Conservation (phyloP, 176 grass and related monocot species). For the Tuctoria greenei region DNA sequence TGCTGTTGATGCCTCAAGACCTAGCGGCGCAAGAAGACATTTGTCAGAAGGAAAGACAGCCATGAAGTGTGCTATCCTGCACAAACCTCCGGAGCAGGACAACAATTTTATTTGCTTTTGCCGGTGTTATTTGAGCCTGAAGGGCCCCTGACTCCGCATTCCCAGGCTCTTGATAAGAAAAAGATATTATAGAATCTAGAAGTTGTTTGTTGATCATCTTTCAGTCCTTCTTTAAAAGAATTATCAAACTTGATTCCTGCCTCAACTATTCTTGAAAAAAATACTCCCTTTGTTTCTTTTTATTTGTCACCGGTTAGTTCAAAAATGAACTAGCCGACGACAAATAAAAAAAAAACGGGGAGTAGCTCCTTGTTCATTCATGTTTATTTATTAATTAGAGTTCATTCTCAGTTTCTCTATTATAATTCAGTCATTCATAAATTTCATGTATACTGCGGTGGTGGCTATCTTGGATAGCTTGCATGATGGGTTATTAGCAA, state of each 20-base stretch:
- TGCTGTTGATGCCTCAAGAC: conserved; percentile 13
- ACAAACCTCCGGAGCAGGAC: conserved; percentile 17
- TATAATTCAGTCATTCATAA: no score
- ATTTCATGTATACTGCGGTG: no score
- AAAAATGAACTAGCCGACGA: no score
- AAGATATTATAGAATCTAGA: not conserved
- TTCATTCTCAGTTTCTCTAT: no score
- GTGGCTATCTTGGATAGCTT: no score
- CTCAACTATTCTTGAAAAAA: no score
- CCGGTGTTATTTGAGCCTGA: conserved; percentile 8
- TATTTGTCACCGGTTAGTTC: no score
- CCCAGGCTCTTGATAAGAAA: conserved; percentile 18
- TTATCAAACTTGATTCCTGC: not conserved
- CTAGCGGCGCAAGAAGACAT: not conserved
- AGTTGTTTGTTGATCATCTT: not conserved
- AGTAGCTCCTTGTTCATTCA: no score
- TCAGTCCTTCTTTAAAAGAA: conserved; percentile 5
- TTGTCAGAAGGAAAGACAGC: conserved; percentile 7
- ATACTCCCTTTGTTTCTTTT: no score
- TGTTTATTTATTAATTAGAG: no score
- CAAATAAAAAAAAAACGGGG: no score
- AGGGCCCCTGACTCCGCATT: conserved; percentile 18
- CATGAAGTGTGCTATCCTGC: conserved; percentile 3
- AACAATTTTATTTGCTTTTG: conserved; percentile 27
- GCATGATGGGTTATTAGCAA: no score